Conservation (phyloP, 257 asterid species). For the Hygrophila difformis region DNA sequence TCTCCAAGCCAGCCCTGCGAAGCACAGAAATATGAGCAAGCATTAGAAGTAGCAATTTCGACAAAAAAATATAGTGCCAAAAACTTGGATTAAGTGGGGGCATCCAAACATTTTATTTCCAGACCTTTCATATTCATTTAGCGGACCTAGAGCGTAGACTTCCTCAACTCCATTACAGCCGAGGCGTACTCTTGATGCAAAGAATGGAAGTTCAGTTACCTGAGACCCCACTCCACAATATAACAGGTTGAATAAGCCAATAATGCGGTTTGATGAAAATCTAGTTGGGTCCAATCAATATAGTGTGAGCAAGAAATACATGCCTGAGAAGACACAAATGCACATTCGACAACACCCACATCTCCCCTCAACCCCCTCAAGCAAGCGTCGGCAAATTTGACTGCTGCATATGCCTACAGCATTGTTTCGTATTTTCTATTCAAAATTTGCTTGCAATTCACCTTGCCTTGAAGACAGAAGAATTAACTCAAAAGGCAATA, state of each 20-base stretch:
- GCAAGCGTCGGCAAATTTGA: constrained; percentile 89
- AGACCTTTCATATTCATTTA: constrained; percentile 82
- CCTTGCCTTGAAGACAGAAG: too few species aligned
- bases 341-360: constrained; percentile 66
- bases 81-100: not conserved
- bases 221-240: constrained; percentile 20
- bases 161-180: constrained; percentile 88
- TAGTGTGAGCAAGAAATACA: constrained; percentile 8
- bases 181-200: constrained; percentile 75
- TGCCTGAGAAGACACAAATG: constrained; percentile 89
- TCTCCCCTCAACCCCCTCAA: constrained; percentile 88
- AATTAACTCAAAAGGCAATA: not conserved
- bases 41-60: not conserved
- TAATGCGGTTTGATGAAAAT: not conserved
- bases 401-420: constrained; percentile 94
- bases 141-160: constrained; percentile 76
- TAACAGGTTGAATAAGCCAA: constrained; percentile 2
- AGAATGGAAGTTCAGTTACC: constrained; percentile 97
- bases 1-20: constrained; percentile 75
- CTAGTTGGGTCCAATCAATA: not conserved
- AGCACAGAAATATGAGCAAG: not conserved
- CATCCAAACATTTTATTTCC: not conserved
- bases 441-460: too few species aligned
- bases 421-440: too few species aligned
- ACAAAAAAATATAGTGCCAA: not conserved